Conservation (phyloP, 108 stramenopile species). For the Chaetoceros tenuissimus region DNA sequence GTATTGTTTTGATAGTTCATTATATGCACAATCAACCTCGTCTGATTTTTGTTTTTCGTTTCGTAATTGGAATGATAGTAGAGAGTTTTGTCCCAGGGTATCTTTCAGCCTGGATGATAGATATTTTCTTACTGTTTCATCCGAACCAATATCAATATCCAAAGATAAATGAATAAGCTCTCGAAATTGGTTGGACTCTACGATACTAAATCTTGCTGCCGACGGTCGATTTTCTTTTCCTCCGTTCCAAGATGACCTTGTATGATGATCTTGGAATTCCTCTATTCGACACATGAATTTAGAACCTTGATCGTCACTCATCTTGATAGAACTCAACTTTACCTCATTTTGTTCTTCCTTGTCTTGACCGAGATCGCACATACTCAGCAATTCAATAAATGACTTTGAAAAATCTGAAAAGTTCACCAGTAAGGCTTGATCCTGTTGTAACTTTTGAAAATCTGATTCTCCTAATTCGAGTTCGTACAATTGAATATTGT, state of each 20-base stretch:
- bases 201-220: conserved; percentile 34
- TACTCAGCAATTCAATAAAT: conserved; percentile 26
- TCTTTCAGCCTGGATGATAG: conserved; percentile 30
- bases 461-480: conserved; percentile 44
- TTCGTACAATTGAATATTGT: conserved; percentile 31
- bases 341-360: too few relatives aligned
- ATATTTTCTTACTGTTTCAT: conserved; percentile 31
- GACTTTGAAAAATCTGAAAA: conserved; percentile 36
- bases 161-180: conserved; percentile 37
- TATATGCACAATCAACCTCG: conserved; percentile 17
- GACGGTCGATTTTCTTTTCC: conserved; percentile 6
- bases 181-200: conserved; percentile 40
- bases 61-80: conserved; percentile 5
- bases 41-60: conserved; percentile 19
- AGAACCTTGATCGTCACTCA: too few relatives aligned
- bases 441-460: conserved; percentile 25
- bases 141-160: conserved; percentile 27
- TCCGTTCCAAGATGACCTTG: conserved; percentile 15
- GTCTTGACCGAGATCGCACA: conserved; percentile 22
- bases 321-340: conserved; percentile 1
- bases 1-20: conserved; percentile 14
- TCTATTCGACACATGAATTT: conserved; percentile 36
- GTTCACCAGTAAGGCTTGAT: conserved; percentile 38
- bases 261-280: conserved; percentile 5
- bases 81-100: conserved; percentile 17